These are phyloP conservation scores for Candida vaughaniae DNA, from an alignment of 805 yeast species.

Conservation along the genomic window DNA sequence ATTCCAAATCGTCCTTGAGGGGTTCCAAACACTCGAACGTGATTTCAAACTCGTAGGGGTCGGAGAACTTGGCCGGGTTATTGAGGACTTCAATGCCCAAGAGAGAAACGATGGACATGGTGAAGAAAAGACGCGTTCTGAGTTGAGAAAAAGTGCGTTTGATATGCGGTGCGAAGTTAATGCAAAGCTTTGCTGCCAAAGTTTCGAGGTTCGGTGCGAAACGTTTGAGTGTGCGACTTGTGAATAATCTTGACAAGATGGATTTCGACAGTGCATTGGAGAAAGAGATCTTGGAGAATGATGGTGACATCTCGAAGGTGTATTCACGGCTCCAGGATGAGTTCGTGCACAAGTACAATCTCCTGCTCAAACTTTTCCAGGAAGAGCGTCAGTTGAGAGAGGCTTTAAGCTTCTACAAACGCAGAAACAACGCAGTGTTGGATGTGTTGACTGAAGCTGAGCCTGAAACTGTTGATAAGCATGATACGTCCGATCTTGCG, in stretches of 20 bases:
- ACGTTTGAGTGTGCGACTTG: no score
- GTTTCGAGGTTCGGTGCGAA: no score
- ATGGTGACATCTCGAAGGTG: conserved; percentile 15
- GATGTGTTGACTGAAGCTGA: conserved; percentile 19
- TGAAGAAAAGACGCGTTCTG: conserved; percentile 8
- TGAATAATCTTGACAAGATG: background rate
- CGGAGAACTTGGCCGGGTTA: conserved; percentile 92
- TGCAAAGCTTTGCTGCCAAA: no score
- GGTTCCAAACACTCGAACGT: conserved; percentile 97
- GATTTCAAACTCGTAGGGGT: conserved; percentile 93
- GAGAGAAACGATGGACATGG: conserved; percentile 90
- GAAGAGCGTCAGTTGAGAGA: conserved; percentile 36
- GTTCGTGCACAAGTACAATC: conserved; percentile 11
- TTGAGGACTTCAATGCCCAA: conserved; percentile 89
- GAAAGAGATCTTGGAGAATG: conserved; percentile 8
- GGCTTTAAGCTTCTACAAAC: conserved; percentile 29
- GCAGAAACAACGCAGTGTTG: conserved; percentile 38
- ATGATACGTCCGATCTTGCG: background rate
- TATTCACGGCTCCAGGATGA: conserved; percentile 12
- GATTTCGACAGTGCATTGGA: conserved; percentile 10
- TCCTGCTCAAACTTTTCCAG: conserved; percentile 20
- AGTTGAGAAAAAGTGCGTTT: no score
- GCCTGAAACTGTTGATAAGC: conserved; percentile 14
- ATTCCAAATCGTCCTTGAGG: conserved; percentile 86
- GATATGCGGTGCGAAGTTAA: no score